Conservation (phyloP, 495 filamentous ascomycete genomes). For the Tuber aestivum region DNA sequence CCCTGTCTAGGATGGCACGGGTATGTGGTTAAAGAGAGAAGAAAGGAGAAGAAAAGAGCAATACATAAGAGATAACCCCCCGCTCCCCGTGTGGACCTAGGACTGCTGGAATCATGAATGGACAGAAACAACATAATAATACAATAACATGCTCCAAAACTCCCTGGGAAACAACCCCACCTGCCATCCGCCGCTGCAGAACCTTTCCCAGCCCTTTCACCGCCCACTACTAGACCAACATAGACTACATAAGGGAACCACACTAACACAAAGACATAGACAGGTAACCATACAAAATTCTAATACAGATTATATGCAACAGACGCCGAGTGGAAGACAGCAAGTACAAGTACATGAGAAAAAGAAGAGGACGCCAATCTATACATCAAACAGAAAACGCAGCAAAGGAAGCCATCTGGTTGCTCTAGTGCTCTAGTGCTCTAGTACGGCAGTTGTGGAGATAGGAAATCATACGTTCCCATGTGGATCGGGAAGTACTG, state of each 20-base stretch:
- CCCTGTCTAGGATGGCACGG: background rate
- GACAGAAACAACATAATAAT: background rate
- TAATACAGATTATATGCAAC: background rate
- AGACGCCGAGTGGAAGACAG: background rate
- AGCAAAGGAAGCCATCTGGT: background rate
- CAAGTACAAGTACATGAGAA: conserved; percentile 19
- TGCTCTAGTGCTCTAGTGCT: background rate
- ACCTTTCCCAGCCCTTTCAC: background rate
- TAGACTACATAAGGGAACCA: background rate
- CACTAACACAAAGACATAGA: background rate
- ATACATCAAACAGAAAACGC: conserved; percentile 16
- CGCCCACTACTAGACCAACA: background rate
- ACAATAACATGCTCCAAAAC: conserved; percentile 1
- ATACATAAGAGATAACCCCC: background rate
- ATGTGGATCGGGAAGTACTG: conserved; percentile 41
- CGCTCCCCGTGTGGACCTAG: background rate
- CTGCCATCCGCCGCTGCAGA: background rate
- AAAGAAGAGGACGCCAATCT: conserved; percentile 9
- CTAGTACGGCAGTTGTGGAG: conserved; percentile 41
- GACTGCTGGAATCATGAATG: background rate
- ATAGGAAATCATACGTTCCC: conserved; percentile 40
- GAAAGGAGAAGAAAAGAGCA: background rate
- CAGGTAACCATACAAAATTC: background rate
- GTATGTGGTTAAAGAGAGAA: conserved; percentile 1
- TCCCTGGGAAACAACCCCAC: background rate